phyloP scores from a whole-genome alignment of 2,329 filamentous ascomycete species.

The Didymella keratinophila region DNA sequence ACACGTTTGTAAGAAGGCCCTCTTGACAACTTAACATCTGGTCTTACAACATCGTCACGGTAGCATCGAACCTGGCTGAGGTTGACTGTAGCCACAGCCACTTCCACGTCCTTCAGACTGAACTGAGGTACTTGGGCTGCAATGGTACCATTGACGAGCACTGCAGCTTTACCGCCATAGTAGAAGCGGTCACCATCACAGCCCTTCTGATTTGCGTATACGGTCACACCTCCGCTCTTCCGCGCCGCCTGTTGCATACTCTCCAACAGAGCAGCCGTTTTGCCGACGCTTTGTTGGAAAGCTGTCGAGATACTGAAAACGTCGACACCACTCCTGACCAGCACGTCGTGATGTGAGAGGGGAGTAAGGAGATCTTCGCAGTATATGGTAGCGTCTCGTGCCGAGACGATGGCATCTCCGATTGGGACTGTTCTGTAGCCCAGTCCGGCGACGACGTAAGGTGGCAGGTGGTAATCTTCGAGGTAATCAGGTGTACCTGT shows the following conservation, averaged over 20 bases:
- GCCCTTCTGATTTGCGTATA: constrained; percentile 63
- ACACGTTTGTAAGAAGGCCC: constrained; percentile 57
- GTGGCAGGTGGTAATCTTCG: constrained; percentile 36
- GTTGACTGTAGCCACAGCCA: constrained; percentile 64
- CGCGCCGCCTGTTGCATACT: constrained; percentile 71
- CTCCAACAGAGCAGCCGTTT: constrained; percentile 68
- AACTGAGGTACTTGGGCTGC: constrained; percentile 73
- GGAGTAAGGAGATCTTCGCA: constrained; percentile 60
- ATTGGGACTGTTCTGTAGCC: constrained; percentile 67
- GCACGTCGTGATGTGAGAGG: constrained; percentile 61
- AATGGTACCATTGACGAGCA: constrained; percentile 67
- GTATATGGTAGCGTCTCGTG: constrained; percentile 66
- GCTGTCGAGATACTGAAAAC: constrained; percentile 73
- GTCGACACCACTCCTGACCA: constrained; percentile 72
- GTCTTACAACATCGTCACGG: constrained; percentile 62
- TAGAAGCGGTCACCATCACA: constrained; percentile 50
- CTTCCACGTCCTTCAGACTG: constrained; percentile 61
- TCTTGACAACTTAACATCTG: constrained; percentile 62
- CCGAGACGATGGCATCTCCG: constrained; percentile 64
- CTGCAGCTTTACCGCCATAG: constrained; percentile 64
- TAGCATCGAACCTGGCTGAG: constrained; percentile 73
- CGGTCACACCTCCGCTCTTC: constrained; percentile 66
- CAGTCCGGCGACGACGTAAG: constrained; percentile 57
- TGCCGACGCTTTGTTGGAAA: constrained; percentile 72
- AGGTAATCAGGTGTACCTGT: constrained; percentile 37